Evolutionary conservation across 768 basidiomycete species (phyloP), one percentile per base, ranked within the genome.

Genomic region (Hypholoma fasciculare): DNA sequence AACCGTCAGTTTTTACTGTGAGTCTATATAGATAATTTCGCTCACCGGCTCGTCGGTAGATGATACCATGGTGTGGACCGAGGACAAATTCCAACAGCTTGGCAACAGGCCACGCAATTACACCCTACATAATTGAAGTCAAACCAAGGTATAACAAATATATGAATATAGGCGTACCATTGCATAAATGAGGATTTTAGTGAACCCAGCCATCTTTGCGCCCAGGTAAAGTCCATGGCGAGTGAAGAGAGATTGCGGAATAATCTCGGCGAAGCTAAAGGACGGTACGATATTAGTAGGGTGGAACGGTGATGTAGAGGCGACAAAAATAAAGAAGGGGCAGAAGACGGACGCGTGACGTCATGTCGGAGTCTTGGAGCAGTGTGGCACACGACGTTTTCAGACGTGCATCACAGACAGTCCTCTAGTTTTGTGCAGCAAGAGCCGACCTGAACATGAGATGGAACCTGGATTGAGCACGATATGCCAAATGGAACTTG

Each of bases 181-280:
- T 17, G 78, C 72, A 74, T 84, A 89, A 3, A 95, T 89, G 37
- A 96, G 72, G 36, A 81, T 62, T 38, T 78, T 82, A 1, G 90
- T 88, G 42, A 89, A 80, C 0, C 79, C 78, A 0, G 89, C 93
- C 88, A 92, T 90, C 67, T 91, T 90, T 8, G 93, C 92, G 37
- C 94, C 93, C 47, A 96, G 82, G 64, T 89, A 91, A 4, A 96
- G 81, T 19, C 94, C 94, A 76, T 94, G 89, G 38, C 94, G 89
- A 19, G 92, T 92, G 71, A 92, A 96, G n/a, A 96, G 76, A 1
- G 91, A 92, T 67, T 96, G 94, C 0, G 94, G 94, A 60, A 96
- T 95, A 61, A 96, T 92, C 74, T 96, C 93, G 23, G 93, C 77
- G 69, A 95, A 96, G 58, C 92, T 95, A 64, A 39, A 54, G 14